phyloP scores from a whole-genome alignment of 2,329 filamentous ascomycete species.

The Botryotinia convoluta region DNA sequence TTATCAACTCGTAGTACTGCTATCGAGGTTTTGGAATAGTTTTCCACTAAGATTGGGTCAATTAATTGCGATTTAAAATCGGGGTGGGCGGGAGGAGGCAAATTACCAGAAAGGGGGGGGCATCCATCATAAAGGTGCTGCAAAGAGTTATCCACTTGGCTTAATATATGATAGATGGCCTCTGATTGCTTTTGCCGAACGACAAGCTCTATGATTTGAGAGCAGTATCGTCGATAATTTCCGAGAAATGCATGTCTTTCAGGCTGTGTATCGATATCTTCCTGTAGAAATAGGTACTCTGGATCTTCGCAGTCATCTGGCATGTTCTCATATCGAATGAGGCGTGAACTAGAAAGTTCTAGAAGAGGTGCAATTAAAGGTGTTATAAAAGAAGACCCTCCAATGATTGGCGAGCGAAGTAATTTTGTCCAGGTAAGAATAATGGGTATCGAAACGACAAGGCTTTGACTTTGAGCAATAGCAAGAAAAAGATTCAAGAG shows the following conservation, averaged over 20 bases:
- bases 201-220: slow-evolving; percentile 81
- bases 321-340: slow-evolving; percentile 84
- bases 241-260: slow-evolving; percentile 93
- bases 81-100: slow-evolving; percentile 10
- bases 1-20: slow-evolving; percentile 80
- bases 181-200: slow-evolving; percentile 79
- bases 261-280: slow-evolving; percentile 92
- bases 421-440: slow-evolving; percentile 87
- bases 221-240: slow-evolving; percentile 90
- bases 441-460: slow-evolving; percentile 90
- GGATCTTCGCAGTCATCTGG: slow-evolving; percentile 79
- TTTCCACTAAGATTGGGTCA: slow-evolving; percentile 43
- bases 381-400: slow-evolving; percentile 59
- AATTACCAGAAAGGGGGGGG: slow-evolving; percentile 62
- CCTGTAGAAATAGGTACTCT: slow-evolving; percentile 77
- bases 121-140: slow-evolving; percentile 71
- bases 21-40: slow-evolving; percentile 66
- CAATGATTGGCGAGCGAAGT: slow-evolving; percentile 68
- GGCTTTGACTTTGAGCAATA: slow-evolving; percentile 79
- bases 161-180: slow-evolving; percentile 83
- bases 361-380: slow-evolving; percentile 71
- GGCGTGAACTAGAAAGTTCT: slow-evolving; percentile 76
- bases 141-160: slow-evolving; percentile 70
- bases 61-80: slow-evolving; percentile 5
- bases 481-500: slow-evolving; percentile 78